Base-by-base conservation (phyloP, 2,329 filamentous ascomycete species). In the Pyrenochaeta sp. region DNA sequence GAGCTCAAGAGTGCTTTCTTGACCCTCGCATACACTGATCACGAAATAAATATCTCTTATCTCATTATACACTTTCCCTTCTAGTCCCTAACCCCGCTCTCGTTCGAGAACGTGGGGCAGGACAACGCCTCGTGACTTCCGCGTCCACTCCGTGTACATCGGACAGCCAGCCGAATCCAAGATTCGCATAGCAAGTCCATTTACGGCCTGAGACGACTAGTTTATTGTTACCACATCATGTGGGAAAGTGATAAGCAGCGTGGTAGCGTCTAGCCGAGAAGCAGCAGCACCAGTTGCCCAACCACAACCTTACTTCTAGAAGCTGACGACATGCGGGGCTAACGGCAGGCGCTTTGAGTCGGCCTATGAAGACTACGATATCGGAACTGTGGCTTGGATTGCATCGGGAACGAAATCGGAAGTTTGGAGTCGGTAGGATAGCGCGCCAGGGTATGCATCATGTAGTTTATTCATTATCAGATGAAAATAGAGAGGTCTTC, bases 81-180 rank as follows among this genome's bases (percentile, higher is more conserved):
- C 15, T 41, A 32, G 14, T 52, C 29, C 39, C 28, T 26, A 37
- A 60, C 59, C 59, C 59, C 59, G 59, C 59, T 53, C 38, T 30
- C 24, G 35, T 34, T 55, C 42, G 44, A 44, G 44, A 53, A 52
- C 47, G 51, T 51, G 41, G 52, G 45, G 38, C 45, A 41, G 41
- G 19, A 41, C 28, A 30, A 29, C 23, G n/a, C 39, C 60, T 53
- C 51, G 54, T 61, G 60, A 60, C 52, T 42, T 45, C 47, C 44
- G 51, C 55, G 40, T 46, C 35, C n/a, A 48, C 29, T 35, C 44
- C 39, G 58, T 49, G 47, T 53, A 46, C 22, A 20, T 49, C 52
- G 56, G 54, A 24, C 44, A 32, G 43, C 44, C 30, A 52, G 43
- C 54, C 54, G 52, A 43, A n/a, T n/a, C n/a, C n/a, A n/a, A n/a